Conservation (phyloP, 2,329 filamentous ascomycete species). For the Blastomyces emzantsi region DNA sequence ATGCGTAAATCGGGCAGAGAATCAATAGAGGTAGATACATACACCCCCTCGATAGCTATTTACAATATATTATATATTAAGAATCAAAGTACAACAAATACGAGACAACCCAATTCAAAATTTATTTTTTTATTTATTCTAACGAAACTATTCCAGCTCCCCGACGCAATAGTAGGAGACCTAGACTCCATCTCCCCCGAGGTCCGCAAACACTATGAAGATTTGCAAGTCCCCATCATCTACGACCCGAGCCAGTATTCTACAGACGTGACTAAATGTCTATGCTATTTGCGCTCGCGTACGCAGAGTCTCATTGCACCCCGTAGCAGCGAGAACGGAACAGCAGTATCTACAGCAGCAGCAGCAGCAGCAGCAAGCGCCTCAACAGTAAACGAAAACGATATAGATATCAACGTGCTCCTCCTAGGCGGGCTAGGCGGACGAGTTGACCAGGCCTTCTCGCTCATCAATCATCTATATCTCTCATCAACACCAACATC, state of each 20-base stretch:
- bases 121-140: background rate
- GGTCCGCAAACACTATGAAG: constrained; percentile 58
- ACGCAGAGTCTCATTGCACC: constrained; percentile 21
- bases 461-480: constrained; percentile 77
- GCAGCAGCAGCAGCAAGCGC: constrained; percentile 10
- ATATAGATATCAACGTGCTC: constrained; percentile 53
- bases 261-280: constrained; percentile 85
- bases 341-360: constrained; percentile 6
- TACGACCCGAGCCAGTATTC: constrained; percentile 71
- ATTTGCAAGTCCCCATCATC: constrained; percentile 53
- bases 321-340: background rate
- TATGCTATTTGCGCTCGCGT: constrained; percentile 47
- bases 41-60: background rate
- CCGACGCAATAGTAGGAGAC: constrained; percentile 75
- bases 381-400: constrained; percentile 9
- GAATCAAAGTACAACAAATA: background rate
- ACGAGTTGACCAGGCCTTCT: constrained; percentile 84
- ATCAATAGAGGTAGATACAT: constrained; percentile 25
- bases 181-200: constrained; percentile 68
- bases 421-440: constrained; percentile 79
- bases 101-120: background rate
- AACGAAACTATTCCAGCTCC: constrained; percentile 34
- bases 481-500: constrained; percentile 21
- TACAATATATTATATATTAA: background rate
- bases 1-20: constrained; percentile 28